Conservation (phyloP, 768 basidiomycete genomes). For the Pleurotus sapidus region DNA sequence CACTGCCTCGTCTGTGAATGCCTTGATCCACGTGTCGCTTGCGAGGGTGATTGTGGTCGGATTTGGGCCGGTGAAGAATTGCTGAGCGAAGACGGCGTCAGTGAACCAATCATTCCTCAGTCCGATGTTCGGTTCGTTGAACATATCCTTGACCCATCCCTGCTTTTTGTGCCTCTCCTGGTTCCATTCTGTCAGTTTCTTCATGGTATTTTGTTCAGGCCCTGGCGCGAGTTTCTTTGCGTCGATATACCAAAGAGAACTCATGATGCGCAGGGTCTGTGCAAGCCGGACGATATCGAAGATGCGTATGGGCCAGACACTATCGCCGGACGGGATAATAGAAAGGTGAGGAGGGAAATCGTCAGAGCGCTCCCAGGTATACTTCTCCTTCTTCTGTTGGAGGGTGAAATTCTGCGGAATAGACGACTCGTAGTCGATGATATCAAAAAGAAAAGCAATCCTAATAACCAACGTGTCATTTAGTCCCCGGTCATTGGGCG, state of each 20-base stretch:
- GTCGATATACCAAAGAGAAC: background rate
- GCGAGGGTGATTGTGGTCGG: constrained; percentile 22
- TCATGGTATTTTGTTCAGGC: constrained; percentile 10
- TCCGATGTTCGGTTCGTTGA: constrained; percentile 21
- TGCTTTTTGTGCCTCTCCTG: constrained; percentile 1
- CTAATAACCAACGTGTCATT: background rate
- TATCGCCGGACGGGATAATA: constrained; percentile 11
- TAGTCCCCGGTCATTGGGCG: background rate
- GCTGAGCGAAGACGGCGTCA: constrained; percentile 26
- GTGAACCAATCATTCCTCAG: constrained; percentile 26
- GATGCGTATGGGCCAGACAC: constrained; percentile 8
- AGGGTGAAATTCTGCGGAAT: background rate
- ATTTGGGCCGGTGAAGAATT: constrained; percentile 26
- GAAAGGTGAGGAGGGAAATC: constrained; percentile 18
- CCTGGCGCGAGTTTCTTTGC: constrained; percentile 5
- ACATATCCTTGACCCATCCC: constrained; percentile 14
- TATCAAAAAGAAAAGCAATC: background rate
- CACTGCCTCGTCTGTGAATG: constrained; percentile 14
- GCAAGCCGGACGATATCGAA: constrained; percentile 13
- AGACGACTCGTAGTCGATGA: constrained; percentile 3
- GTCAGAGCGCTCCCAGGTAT: constrained; percentile 13
- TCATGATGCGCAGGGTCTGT: constrained; percentile 8
- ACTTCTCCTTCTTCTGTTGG: constrained; percentile 3
- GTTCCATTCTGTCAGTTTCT: constrained; percentile 15
- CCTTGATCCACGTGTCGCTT: constrained; percentile 14